Conservation (phyloP, 2,329 filamentous ascomycete species). For the Penicillium sp. region DNA sequence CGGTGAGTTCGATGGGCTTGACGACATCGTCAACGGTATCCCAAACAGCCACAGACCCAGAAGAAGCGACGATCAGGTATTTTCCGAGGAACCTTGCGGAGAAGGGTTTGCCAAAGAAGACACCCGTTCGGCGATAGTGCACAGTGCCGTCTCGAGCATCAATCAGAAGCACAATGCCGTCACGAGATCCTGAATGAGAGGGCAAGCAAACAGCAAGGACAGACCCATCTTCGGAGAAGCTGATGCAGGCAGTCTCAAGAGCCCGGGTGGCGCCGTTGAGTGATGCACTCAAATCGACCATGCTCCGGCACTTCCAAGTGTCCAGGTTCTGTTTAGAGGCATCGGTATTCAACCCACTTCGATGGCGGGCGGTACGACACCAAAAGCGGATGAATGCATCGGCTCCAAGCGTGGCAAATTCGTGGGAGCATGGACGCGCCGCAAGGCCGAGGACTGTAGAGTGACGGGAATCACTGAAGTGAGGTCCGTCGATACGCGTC, state of each 20-base stretch:
- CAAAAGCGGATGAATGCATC: slow-evolving; percentile 80
- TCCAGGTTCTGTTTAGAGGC: slow-evolving; percentile 57
- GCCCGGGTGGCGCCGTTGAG: slow-evolving; percentile 32
- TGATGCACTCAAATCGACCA: slow-evolving; percentile 52
- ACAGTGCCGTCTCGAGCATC: slow-evolving; percentile 71
- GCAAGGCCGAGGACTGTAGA: slow-evolving; percentile 71
- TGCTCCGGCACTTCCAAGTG: slow-evolving; percentile 73
- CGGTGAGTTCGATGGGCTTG: slow-evolving; percentile 66
- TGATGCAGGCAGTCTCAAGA: slow-evolving; percentile 63
- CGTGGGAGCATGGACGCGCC: slow-evolving; percentile 67
- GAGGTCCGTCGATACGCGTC: slow-evolving; percentile 81
- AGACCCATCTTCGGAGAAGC: slow-evolving; percentile 84
- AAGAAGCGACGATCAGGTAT: slow-evolving; percentile 74
- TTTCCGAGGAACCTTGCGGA: slow-evolving; percentile 73
- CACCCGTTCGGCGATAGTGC: slow-evolving; percentile 66
- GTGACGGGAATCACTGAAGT: slow-evolving; percentile 60
- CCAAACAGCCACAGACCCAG: slow-evolving; percentile 71
- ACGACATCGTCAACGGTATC: slow-evolving; percentile 80
- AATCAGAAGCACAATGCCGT: slow-evolving; percentile 73
- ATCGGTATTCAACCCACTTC: slow-evolving; percentile 65
- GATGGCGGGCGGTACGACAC: slow-evolving; percentile 71
- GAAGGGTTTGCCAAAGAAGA: slow-evolving; percentile 68
- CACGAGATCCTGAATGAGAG: slow-evolving; percentile 49
- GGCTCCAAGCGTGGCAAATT: slow-evolving; percentile 83
- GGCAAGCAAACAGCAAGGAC: slow-evolving; percentile 67